Evolutionary conservation across 768 basidiomycete species (phyloP), one percentile per base, ranked within the genome.

Genomic region (Holtermannia corniformis): DNA sequence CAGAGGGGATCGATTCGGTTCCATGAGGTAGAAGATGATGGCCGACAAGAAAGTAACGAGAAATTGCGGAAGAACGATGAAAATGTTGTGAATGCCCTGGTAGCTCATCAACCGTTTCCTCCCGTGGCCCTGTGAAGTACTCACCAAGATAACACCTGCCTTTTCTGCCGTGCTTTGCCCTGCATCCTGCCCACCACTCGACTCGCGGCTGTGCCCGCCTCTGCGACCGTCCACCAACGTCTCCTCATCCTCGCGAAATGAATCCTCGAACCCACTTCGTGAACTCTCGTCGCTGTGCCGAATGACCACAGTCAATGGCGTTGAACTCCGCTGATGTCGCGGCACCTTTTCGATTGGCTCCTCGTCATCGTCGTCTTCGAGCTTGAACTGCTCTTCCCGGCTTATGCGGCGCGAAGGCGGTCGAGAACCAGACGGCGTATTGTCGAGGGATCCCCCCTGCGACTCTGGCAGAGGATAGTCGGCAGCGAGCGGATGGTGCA

Each of bases 1-100:
- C 26, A 69, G 58, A 7, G 68, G n/a, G 5, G 58, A 44, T 24
- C 61, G 54, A 2, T 60, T 62, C 3, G 85, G 83, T 55, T 93
- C 91, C 55, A 90, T 77, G 3, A 95, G 72, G 14, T 86, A 86
- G 64, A 97, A 95, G 44, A 96, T 78, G 56, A 92, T 75, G 10
- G 90, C 81, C 0, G 89, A 82, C 3, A 96, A 71, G 21, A 83
- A 89, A 0, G 87, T 92, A 26, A 92, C 85, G 40, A 97, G 77
- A 73, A 96, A 92, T 65, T 97, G 93, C 0, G 93, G 93, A 5
- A 95, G 75, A 54, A 96, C 93, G 56, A 97, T 76, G 72, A 86
- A 93, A 54, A 95, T 80, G 64, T 95, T 96, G 72, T 96, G 91
- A 49, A 96, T 93, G 40, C 93, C 91, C 87, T 90, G n/a, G n/a